Conservation (phyloP, 2,329 filamentous ascomycete genomes). For the Atkinsonella texensis region DNA sequence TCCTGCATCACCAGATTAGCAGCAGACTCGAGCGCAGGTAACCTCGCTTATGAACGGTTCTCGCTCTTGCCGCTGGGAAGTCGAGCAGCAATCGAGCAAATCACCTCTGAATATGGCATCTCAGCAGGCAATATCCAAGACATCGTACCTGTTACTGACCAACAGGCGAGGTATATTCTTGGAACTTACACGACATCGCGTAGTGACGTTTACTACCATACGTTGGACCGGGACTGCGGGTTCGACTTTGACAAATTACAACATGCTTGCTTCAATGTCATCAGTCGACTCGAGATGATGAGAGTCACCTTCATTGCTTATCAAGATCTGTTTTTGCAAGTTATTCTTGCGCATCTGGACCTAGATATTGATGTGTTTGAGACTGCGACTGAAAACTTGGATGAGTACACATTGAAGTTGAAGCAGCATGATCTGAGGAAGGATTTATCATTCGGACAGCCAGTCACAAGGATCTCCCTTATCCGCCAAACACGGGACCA, state of each 20-base stretch:
- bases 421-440: background rate
- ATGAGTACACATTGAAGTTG: conserved; percentile 2
- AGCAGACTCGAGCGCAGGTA: background rate
- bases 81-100: background rate
- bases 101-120: background rate
- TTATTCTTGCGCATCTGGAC: background rate
- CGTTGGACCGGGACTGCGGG: background rate
- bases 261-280: background rate
- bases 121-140: background rate
- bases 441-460: background rate
- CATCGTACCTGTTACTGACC: conserved; percentile 1
- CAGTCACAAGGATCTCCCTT: background rate
- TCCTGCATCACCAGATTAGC: background rate
- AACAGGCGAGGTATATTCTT: conserved; percentile 3
- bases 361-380: background rate
- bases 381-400: background rate
- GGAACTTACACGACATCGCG: conserved; percentile 1
- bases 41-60: background rate
- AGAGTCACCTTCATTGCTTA: conserved; percentile 2
- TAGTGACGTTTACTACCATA: conserved; percentile 3
- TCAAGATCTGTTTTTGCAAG: conserved; percentile 3
- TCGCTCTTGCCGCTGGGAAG: conserved; percentile 1
- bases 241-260: background rate
- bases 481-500: background rate
- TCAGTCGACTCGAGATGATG: conserved; percentile 2